Base-by-base conservation (phyloP, 169 alveolate genomes). In the Gregarina niphandrodes region DNA sequence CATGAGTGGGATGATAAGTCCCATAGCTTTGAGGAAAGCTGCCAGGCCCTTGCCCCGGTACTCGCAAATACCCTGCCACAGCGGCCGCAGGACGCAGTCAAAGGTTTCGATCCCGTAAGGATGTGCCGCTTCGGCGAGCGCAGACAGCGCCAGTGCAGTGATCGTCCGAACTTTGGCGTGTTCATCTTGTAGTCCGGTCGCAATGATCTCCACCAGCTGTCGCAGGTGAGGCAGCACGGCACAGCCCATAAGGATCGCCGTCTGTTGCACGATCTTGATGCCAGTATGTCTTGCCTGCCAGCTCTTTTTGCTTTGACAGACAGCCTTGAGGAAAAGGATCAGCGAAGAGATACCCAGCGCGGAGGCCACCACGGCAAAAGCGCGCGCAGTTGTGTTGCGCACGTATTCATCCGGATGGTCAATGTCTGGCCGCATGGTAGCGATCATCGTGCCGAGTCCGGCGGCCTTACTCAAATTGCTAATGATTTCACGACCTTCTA, bases 71-170 rank as follows among this genome's bases (percentile, higher is more conserved):
- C 67, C 69, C 59, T 50, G 89, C 96, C 97, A 89, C 18, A 94
- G 62, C 15, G 96, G 96, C 38, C 86, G 72, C 30, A 94, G 67
- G 24, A 88, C 96, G 31, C 79, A 54, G 23, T 89, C 97, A 59
- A 90, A 94, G 41, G 96, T 97, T 57, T 94, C 99, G 13, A 94
- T 91, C 37, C 99, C 99, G 61, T 87, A 93, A 4, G 99, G 99
- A 39, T 87, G 79, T 4, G 97, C 74, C 0, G 98, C 97, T 60
- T 93, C 99, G 0, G 99, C 99, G 45, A 93, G 57, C 3, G 99
- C 95, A 0, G 98, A 93, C 37, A 93, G 53, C 1, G 98, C 96
- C 41, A 93, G 59, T 4, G 98, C 97, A 0, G 99, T 90, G 53
- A 87, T 85, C 11, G 95, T 87, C 54, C 95, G 77, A 9, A 91